Base-by-base conservation (phyloP, 495 filamentous ascomycete species). In the Lindgomyces ingoldianus region DNA sequence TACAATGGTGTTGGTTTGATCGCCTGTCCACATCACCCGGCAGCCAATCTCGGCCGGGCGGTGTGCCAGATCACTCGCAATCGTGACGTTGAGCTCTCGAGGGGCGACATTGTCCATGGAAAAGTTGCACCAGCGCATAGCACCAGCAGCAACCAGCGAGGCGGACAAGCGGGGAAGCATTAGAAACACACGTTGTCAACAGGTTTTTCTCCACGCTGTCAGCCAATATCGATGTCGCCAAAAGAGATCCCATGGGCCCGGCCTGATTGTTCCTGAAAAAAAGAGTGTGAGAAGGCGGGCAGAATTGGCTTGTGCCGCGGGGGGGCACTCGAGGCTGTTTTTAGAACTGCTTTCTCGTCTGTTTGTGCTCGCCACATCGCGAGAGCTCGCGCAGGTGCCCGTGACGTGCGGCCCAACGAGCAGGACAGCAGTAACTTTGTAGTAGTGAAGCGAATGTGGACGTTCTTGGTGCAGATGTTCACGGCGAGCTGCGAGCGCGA, bases 1-100 rank as follows among this genome's bases (percentile, higher is more conserved):
- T 39, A 39, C 33, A 14, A 39, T 39, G 33, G 33, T 39, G 33
- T 22, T 29, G 45, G 57, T 60, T 60, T 60, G 57, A 60, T 60
- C 57, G 57, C 2, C 56, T 26, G 26, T 44, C 19, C 45, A 14
- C 33, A 14, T 6, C 33, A 39, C 6, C 33, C 33, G 33, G 33
- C 33, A 39, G 6, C 6, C 33, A 39, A 39, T 39, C 33, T 39
- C 33, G 33, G 33, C 14, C 33, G 14, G 33, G 33, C 6, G 6
- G 33, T 39, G 33, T 39, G 33, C 33, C 33, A 39, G 33, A 14
- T 39, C 33, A 14, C 14, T 14, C 33, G 33, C 33, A 39, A 39
- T 39, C 6, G 33, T 39, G 33, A 39, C 33, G 33, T 39, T 39
- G 6, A 14, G 14, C 33, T n/a, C n/a, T n/a, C n/a, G n/a, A n/a